Evolutionary conservation across 2,329 filamentous ascomycete species (phyloP), one percentile per base, ranked within the genome.

Genomic region (Elsinoe perseae): DNA sequence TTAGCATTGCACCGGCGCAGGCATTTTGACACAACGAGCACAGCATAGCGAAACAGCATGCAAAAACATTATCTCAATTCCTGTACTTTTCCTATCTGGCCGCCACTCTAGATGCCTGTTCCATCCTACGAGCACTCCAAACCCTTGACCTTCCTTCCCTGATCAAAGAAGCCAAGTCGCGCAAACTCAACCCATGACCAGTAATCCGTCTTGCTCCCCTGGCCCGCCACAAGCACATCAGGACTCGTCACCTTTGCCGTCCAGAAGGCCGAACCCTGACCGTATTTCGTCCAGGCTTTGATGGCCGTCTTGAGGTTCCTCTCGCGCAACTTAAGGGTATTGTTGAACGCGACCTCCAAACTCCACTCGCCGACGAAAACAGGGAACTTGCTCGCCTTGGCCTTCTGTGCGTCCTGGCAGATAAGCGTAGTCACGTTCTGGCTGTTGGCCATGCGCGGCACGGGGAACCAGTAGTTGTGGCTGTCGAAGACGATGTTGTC

Each of bases 351-450:
- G 10, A 50, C 50, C 9, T 50, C 55, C 20, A 52, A 46, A 9
- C 25, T 43, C 55, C 46, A 57, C 30, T 57, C 55, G 12, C 55
- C 55, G 4, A 57, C 50, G 32, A 57, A 57, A 1, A 50, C 50
- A 18, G 55, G 55, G 46, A 52, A 52, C 20, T 38, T 43, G 20
- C 32, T 42, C 23, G 38, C 25, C 36, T 30, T 18, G 21, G 36
- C 23, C 14, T 50, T 43, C 32, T 43, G 36, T 8, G 56, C 56
- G 36, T 53, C 46, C 23, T 57, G 21, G 42, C 66, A 67, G 48
- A 69, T 62, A 21, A 59, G 60, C 1, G 64, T 58, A 4, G 62
- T 55, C 3, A 68, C 59, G 57, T 66, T 65, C 30, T 65, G 54
- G 12, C 62, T 61, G 53, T 66, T 63, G 8, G 61, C 60, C 9